phyloP scores from a whole-genome alignment of 2,329 filamentous ascomycete genomes.

The Pseudopithomyces chartarum region DNA sequence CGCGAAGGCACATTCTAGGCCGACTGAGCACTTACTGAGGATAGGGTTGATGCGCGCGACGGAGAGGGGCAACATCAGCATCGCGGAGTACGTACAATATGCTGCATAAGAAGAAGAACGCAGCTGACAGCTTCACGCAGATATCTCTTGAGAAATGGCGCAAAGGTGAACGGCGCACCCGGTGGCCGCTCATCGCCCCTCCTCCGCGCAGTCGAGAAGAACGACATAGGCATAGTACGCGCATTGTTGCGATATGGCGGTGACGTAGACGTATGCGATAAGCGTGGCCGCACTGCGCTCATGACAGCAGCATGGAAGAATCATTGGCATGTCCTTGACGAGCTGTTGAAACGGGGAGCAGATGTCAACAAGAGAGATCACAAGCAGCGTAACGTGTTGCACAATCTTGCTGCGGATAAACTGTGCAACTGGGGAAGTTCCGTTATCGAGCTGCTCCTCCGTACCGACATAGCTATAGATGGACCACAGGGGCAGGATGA shows the following conservation, averaged over 20 bases:
- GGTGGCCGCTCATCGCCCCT: constrained; percentile 37
- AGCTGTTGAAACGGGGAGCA: constrained; percentile 44
- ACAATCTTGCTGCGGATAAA: constrained; percentile 47
- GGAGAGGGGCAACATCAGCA: constrained; percentile 35
- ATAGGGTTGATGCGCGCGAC: constrained; percentile 43
- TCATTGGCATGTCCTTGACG: constrained; percentile 39
- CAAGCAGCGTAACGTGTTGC: constrained; percentile 39
- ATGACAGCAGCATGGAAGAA: constrained; percentile 46
- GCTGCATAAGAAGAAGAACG: too few species aligned
- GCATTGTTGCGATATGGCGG: constrained; percentile 39
- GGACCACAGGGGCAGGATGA: constrained; percentile 48
- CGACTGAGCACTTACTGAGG: constrained; percentile 41
- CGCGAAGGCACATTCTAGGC: constrained; percentile 35
- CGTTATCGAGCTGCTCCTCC: constrained; percentile 49
- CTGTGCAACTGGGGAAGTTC: constrained; percentile 55
- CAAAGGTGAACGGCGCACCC: constrained; percentile 40
- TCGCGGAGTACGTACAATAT: constrained; percentile 21
- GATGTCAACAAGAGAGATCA: constrained; percentile 46
- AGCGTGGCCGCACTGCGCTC: constrained; percentile 42
- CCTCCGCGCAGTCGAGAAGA: constrained; percentile 39
- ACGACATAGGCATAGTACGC: constrained; percentile 35
- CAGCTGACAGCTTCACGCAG: too few species aligned
- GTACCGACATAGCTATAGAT: constrained; percentile 48
- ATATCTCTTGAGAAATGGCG: constrained; percentile 39
- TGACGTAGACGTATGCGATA: constrained; percentile 41